Evolutionary conservation across 495 filamentous ascomycete species (phyloP).

Genomic region (Penicillium samsonianum): DNA sequence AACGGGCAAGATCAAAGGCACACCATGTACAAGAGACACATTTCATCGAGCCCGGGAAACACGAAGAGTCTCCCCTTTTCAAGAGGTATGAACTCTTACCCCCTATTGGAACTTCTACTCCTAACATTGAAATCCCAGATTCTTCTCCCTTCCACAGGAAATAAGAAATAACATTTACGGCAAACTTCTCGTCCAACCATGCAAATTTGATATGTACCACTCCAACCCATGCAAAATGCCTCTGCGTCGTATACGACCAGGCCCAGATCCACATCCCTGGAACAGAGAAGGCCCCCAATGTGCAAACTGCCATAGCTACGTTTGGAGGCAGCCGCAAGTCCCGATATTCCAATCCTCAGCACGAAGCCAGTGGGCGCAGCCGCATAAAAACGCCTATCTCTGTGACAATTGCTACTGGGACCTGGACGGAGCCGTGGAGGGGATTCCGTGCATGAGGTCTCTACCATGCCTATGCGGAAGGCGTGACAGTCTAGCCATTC

Average conservation of each 20-base stretch:
- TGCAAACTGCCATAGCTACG: neutral
- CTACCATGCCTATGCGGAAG: conserved; percentile 28
- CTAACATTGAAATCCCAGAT: conserved; percentile 6
- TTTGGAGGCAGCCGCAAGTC: neutral
- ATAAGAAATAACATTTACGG: conserved; percentile 28
- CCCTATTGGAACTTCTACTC: neutral
- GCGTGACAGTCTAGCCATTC: conserved; percentile 17
- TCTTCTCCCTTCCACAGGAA: conserved; percentile 29
- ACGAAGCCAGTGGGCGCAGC: conserved; percentile 26
- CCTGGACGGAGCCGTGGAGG: neutral
- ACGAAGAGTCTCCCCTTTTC: neutral
- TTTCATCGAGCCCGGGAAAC: neutral
- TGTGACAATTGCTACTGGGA: conserved; percentile 30
- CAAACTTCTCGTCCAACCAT: conserved; percentile 28
- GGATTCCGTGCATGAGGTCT: neutral
- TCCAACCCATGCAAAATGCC: conserved; percentile 5
- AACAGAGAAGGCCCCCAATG: conserved; percentile 1
- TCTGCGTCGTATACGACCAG: neutral
- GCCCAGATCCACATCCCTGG: neutral
- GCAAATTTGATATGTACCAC: conserved; percentile 27
- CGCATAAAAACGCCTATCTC: conserved; percentile 20
- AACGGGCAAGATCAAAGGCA: neutral
- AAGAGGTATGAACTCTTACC: neutral
- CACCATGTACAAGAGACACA: neutral
- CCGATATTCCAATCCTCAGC: conserved; percentile 15